Evolutionary conservation across 1,139 yeast species (phyloP), one percentile per base, ranked within the genome.

Genomic region (Magnusiomyces paraingens): DNA sequence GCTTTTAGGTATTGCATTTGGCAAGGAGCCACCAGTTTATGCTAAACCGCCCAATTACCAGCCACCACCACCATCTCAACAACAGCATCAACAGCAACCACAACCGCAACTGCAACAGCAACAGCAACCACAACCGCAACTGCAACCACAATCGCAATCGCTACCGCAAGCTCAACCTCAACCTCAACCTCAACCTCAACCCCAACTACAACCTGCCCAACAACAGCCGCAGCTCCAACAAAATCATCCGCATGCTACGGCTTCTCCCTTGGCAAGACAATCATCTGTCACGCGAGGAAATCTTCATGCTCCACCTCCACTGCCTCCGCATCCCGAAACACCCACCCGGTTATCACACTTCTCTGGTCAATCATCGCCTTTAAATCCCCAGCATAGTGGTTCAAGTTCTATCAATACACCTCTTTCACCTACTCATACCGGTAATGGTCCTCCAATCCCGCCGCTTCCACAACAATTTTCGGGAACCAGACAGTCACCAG

Each of bases 21-120:
- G 72, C 15, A 66, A 63, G 40, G 78, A 80, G 53, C 79, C 82
- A 0, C 83, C 83, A 0, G 74, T 80, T 12, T 80, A 76, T 55
- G 74, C 79, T 0, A 73, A 71, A 59, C 72, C 75, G 12, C 59
- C 61, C 3, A 70, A 58, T 35, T 52, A 51, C 26, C 52, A 39
- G 49, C 22, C 45, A 21, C 54, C 38, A 2, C 39, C 52, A 47
- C 50, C 53, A 56, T 54, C 49, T 29, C 45, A 26, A 17, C 53
- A 35, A 8, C 45, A 26, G 32, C 32, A 5, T 26, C 32, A 26
- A 4, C 32, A 4, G 8, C 40, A 29, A 15, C 10, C 39, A 15
- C 41, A 35, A 2, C 41, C 49, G 3, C 49, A 45, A 15, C 29
- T 47, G 12, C 48, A 32, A 32, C 38, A 32, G 35, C 61, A 56